These are phyloP conservation scores for Apiospora kogelbergensis DNA, from an alignment of 2,329 filamentous ascomycete species.

Conservation along the genomic window DNA sequence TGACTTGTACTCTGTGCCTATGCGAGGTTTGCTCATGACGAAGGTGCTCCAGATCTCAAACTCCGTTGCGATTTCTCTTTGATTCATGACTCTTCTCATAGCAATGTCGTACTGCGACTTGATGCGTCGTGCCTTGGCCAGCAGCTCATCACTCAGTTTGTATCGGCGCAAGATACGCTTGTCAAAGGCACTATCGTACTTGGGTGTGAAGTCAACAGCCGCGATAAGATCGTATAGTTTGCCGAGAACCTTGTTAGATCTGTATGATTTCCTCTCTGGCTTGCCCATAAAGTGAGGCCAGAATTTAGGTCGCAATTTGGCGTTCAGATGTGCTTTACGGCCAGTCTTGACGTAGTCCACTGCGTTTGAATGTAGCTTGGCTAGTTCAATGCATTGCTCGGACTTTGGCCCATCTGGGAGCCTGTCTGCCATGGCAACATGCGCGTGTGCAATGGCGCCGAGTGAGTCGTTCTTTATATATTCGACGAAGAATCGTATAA, in stretches of 20 bases:
- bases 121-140: slow-evolving; percentile 61
- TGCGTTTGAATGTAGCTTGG: slow-evolving; percentile 80
- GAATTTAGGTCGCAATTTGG: slow-evolving; percentile 55
- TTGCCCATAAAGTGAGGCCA: slow-evolving; percentile 90
- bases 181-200: slow-evolving; percentile 75
- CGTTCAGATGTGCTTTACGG: slow-evolving; percentile 67
- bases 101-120: slow-evolving; percentile 78
- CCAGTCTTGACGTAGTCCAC: slow-evolving; percentile 96
- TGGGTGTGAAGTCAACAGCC: slow-evolving; percentile 67
- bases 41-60: slow-evolving; percentile 93
- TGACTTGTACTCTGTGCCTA: slow-evolving; percentile 79
- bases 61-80: slow-evolving; percentile 80
- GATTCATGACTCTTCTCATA: slow-evolving; percentile 78
- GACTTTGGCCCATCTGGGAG: slow-evolving; percentile 63
- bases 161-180: slow-evolving; percentile 67
- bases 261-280: slow-evolving; percentile 52
- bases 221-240: slow-evolving; percentile 77
- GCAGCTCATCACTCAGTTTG: slow-evolving; percentile 49
- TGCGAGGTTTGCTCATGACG: slow-evolving; percentile 70
- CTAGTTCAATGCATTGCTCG: slow-evolving; percentile 70
- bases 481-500: slow-evolving; percentile 82
- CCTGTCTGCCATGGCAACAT: slow-evolving; percentile 74
- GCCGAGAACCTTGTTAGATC: slow-evolving; percentile 72
- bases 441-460: slow-evolving; percentile 75
- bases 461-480: slow-evolving; percentile 92